These are phyloP conservation scores for Hymenoscyphus linearis DNA, from an alignment of 2,329 filamentous ascomycete genomes.

Conservation along the genomic window DNA sequence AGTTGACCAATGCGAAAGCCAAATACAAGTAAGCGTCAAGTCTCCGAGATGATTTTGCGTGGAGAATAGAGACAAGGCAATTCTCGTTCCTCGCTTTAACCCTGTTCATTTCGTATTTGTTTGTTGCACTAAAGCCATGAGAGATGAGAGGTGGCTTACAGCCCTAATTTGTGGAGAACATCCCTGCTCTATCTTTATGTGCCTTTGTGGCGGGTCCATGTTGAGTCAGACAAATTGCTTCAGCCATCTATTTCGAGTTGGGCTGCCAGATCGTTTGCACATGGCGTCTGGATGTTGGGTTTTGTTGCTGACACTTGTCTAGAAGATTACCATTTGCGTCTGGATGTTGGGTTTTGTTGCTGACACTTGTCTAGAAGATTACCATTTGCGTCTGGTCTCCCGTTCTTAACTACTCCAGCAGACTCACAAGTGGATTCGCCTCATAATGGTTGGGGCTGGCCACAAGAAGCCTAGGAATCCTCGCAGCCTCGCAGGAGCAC, in stretches of 20 bases:
- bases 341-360: neutral
- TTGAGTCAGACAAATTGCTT: neutral
- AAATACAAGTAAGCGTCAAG: neutral
- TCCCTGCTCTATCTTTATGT: neutral
- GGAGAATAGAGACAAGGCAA: neutral
- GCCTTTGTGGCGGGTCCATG: neutral
- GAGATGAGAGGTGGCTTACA: constrained; percentile 4
- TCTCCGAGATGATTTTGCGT: neutral
- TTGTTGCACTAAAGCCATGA: constrained; percentile 4
- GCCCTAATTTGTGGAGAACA: neutral
- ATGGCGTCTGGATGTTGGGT: neutral
- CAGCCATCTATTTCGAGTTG: neutral
- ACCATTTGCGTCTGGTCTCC: neutral
- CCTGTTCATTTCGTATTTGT: neutral
- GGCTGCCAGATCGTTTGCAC: neutral
- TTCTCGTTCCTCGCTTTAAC: neutral
- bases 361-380: neutral
- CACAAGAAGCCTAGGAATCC: neutral
- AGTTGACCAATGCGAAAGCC: neutral
- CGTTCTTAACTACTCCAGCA: neutral
- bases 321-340: neutral
- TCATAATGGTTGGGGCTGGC: neutral
- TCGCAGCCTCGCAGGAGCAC: neutral
- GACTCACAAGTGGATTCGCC: neutral
- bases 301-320: neutral